Conservation (phyloP, 495 filamentous ascomycete genomes). For the Daldinia concentrica region DNA sequence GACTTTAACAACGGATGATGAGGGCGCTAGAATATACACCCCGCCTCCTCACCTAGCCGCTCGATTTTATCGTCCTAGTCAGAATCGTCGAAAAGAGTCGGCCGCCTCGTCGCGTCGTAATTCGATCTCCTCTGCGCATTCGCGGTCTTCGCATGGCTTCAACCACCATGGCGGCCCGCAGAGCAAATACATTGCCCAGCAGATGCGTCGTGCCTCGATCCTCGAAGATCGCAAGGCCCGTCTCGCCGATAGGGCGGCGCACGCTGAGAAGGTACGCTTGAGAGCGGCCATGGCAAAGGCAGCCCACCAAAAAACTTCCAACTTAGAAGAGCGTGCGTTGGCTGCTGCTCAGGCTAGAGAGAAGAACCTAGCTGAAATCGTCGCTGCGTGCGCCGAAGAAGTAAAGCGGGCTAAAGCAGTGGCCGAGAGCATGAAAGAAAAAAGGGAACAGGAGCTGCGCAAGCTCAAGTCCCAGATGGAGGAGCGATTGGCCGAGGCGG, state of each 20-base stretch:
- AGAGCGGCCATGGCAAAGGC: conserved; percentile 88
- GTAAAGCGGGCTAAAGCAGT: conserved; percentile 92
- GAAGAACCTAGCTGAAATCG: conserved; percentile 90
- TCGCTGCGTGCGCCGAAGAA: conserved; percentile 93
- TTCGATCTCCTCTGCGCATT: conserved; percentile 88
- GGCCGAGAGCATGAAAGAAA: conserved; percentile 90
- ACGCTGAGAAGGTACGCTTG: conserved; percentile 96
- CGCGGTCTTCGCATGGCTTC: conserved; percentile 67
- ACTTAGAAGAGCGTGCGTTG: conserved; percentile 82
- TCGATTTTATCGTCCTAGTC: conserved; percentile 79
- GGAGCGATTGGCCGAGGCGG: conserved; percentile 87
- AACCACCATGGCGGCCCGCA: conserved; percentile 70
- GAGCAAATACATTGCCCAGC: conserved; percentile 85
- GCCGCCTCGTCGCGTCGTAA: conserved; percentile 87
- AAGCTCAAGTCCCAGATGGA: conserved; percentile 82
- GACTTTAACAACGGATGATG: conserved; percentile 51
- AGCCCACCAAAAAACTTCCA: conserved; percentile 65
- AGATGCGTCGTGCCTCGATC: conserved; percentile 89
- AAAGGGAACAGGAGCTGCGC: conserved; percentile 84
- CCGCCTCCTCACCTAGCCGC: conserved; percentile 87
- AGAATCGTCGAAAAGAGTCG: conserved; percentile 79
- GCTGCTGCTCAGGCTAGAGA: conserved; percentile 93
- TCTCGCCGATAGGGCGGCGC: conserved; percentile 89
- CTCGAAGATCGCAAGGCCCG: conserved; percentile 92
- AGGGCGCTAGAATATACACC: conserved; percentile 59